Percentiles rank a stretch among this genome's conserved stretches.
phyloP scores from a whole-genome alignment of 2,329 filamentous ascomycete species.

The Cladosporium colombiae region DNA sequence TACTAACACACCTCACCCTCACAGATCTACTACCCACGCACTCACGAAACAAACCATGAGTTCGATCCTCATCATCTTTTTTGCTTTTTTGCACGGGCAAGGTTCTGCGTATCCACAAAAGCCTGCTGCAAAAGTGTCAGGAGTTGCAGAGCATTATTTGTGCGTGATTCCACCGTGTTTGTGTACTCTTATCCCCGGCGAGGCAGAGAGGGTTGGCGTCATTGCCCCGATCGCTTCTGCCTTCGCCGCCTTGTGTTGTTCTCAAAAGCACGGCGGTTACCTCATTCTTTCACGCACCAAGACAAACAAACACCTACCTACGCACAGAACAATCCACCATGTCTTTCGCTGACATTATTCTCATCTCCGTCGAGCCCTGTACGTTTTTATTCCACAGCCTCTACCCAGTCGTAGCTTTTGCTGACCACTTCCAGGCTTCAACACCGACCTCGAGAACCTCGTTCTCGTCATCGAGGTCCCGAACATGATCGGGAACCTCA shows the following conservation, averaged over 20 bases:
- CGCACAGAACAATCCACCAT: background rate
- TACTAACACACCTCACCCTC: background rate
- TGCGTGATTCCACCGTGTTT: background rate
- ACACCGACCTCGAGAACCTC: background rate
- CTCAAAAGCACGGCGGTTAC: background rate
- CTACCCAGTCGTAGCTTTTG: background rate
- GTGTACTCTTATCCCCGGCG: background rate
- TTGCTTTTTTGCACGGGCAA: background rate
- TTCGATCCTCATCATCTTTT: conserved; percentile 5
- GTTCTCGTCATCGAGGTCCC: background rate
- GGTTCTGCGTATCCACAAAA: background rate
- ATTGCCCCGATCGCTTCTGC: background rate
- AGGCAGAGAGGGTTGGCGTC: background rate
- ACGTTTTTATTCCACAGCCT: background rate
- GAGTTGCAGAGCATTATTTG: background rate
- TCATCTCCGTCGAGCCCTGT: background rate
- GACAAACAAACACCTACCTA: background rate
- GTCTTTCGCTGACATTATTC: background rate
- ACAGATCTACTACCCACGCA: background rate
- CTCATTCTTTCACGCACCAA: background rate
- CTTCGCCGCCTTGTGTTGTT: background rate
- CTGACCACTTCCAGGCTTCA: background rate
- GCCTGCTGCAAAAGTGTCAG: background rate
- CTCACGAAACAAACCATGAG: background rate
- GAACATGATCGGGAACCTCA: background rate